phyloP scores from a whole-genome alignment of 1,284 basidiomycete genomes.

The Moesziomyces globuligerus region DNA sequence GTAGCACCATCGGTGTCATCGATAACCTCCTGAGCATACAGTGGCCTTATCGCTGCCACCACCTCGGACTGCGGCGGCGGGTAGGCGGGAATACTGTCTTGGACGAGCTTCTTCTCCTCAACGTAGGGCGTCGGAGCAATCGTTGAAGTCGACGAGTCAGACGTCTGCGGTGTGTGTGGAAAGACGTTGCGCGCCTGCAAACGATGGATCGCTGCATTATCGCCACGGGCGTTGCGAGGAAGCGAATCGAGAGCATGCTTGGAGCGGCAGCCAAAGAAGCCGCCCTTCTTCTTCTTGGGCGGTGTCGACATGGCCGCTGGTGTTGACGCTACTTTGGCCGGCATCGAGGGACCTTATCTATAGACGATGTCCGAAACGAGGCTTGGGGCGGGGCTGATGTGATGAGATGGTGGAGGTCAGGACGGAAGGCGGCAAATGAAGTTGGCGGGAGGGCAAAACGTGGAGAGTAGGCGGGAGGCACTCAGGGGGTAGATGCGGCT shows the following conservation, averaged over 20 bases:
- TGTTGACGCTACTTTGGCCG: conserved; percentile 17
- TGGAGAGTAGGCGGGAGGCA: conserved; percentile 2
- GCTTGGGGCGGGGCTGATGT: background rate
- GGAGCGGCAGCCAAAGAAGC: conserved; percentile 49
- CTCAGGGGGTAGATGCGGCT: conserved; percentile 2
- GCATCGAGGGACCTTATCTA: conserved; percentile 8
- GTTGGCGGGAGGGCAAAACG: background rate
- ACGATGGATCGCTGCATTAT: conserved; percentile 38
- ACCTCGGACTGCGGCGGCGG: background rate
- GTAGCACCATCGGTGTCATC: background rate
- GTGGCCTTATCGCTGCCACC: conserved; percentile 2
- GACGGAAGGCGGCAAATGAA: background rate
- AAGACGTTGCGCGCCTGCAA: conserved; percentile 40
- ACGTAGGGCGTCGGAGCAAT: conserved; percentile 13
- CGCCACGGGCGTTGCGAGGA: conserved; percentile 37
- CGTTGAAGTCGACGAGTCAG: conserved; percentile 13
- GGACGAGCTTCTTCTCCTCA: conserved; percentile 22
- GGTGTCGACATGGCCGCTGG: conserved; percentile 19
- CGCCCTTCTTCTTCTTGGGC: conserved; percentile 33
- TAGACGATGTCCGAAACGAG: background rate
- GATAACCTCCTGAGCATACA: conserved; percentile 25
- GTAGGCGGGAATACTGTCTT: conserved; percentile 10
- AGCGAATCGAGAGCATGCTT: conserved; percentile 48
- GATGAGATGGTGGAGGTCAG: background rate
- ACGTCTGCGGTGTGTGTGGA: conserved; percentile 8